phyloP scores from a whole-genome alignment of 352 stramenopile species.

The Phytopythium cucurbitacearum region DNA sequence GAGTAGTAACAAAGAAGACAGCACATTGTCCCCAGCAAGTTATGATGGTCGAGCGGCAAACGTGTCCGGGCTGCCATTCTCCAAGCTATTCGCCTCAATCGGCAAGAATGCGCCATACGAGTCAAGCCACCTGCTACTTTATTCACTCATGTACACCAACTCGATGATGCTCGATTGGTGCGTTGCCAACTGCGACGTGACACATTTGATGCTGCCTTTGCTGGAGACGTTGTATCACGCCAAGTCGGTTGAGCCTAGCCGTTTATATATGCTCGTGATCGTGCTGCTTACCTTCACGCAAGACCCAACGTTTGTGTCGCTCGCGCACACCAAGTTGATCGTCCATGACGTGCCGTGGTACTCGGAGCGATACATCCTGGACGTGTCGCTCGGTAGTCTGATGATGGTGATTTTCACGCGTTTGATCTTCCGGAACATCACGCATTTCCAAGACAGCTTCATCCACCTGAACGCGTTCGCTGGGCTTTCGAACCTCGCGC shows the following conservation, averaged over 20 bases:
- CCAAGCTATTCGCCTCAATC: slow-evolving; percentile 45
- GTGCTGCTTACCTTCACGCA: slow-evolving; percentile 68
- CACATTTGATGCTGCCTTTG: slow-evolving; percentile 53
- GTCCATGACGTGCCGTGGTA: slow-evolving; percentile 71
- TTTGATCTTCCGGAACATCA: slow-evolving; percentile 76
- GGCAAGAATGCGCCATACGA: slow-evolving; percentile 59
- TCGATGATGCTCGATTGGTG: slow-evolving; percentile 44
- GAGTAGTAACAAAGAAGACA: slow-evolving; percentile 23
- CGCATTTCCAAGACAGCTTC: slow-evolving; percentile 74
- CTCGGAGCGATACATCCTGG: slow-evolving; percentile 71
- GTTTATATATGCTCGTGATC: slow-evolving; percentile 72
- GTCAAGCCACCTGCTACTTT: slow-evolving; percentile 64
- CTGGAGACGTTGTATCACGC: slow-evolving; percentile 71
- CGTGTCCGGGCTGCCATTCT: slow-evolving; percentile 36
- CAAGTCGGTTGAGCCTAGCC: slow-evolving; percentile 51
- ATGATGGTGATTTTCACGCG: slow-evolving; percentile 79
- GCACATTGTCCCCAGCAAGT: slow-evolving; percentile 4
- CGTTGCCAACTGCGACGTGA: slow-evolving; percentile 37
- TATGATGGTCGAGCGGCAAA: slow-evolving; percentile 8
- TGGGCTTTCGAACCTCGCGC: slow-evolving; percentile 66
- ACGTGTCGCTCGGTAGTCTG: slow-evolving; percentile 67
- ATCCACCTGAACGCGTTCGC: slow-evolving; percentile 77
- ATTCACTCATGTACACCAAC: slow-evolving; percentile 70
- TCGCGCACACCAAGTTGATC: slow-evolving; percentile 57
- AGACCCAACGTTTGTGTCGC: slow-evolving; percentile 49